Base-by-base conservation (phyloP, 345 rosid species). In the Lepidium aucheri region DNA sequence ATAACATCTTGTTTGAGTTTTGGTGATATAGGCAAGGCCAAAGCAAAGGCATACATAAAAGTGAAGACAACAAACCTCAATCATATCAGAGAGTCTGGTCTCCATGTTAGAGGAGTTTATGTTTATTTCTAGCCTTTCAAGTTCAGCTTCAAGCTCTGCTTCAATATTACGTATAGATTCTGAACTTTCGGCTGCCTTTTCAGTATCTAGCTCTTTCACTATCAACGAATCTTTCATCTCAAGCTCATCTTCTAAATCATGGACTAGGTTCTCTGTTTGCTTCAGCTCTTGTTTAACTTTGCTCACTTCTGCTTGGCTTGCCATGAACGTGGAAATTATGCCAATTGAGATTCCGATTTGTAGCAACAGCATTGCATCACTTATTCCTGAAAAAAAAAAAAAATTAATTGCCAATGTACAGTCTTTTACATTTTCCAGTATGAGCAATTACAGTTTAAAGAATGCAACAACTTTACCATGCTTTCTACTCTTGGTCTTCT, bases 91-190 rank as follows among this genome's bases (percentile, higher is more conserved):
- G 50, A 77, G 70, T 72, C 67, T 70, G 60, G 74, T 67, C 64
- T 76, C 90, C 51, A 63, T 35, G 67, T 72, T 77, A 56, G 89
- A 66, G 13, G 72, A 40, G 54, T 74, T 77, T 67, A 89, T 79
- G 76, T 83, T 81, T 36, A 87, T 81, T 15, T 91, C 96, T 87
- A 92, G 79, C 81, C 85, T 87, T 79, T 85, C 86, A 20, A 90
- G 94, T 81, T 90, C 98, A 74, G 97, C 97, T 85, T 88, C 94
- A 76, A 93, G 90, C 80, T 90, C 98, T 16, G 96, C 97, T 81
- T 90, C 98, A 67, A 90, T 89, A 67, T 82, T 81, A 64, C 96
- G 82, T 80, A 81, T 80, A 65, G 82, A 76, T 53, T 82, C 87
- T 13, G 74, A 56, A 60, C 47, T 57, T 64, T 78, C 82, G 22